Conservation (phyloP, 306 rosid species). For the Sophora flavescens region DNA sequence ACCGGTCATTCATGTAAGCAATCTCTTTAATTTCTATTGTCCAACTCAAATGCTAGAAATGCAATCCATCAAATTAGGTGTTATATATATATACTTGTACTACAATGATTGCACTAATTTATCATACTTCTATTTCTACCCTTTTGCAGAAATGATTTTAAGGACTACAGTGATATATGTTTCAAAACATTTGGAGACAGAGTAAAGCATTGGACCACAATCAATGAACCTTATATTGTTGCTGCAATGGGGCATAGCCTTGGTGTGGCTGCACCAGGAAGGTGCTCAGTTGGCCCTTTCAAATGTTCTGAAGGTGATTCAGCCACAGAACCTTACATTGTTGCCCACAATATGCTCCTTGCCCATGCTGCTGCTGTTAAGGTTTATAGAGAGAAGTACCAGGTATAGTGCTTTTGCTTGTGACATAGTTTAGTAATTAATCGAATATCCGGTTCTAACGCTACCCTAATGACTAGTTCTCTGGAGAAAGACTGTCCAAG, state of each 20-base stretch:
- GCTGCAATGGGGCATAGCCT: constrained; percentile 43
- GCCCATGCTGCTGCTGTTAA: constrained; percentile 49
- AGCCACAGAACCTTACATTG: constrained; percentile 54
- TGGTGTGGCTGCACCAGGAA: constrained; percentile 51
- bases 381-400: constrained; percentile 42
- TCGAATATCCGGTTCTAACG: too few relatives aligned
- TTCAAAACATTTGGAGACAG: constrained; percentile 48
- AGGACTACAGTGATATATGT: constrained; percentile 48
- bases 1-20: constrained; percentile 45
- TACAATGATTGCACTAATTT: too few relatives aligned
- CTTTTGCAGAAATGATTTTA: constrained; percentile 46
- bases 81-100: too few relatives aligned
- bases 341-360: constrained; percentile 47
- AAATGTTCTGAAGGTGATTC: constrained; percentile 43
- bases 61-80: too few relatives aligned
- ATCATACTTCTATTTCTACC: too few relatives aligned
- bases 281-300: constrained; percentile 41
- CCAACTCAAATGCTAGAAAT: too few relatives aligned
- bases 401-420: neutral
- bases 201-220: constrained; percentile 55
- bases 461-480: too few relatives aligned
- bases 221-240: constrained; percentile 45
- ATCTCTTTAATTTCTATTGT: neutral
- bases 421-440: neutral
- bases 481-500: too few relatives aligned